Conservation (phyloP, 176 grass and related monocot genomes). For the Triticum urartu region DNA sequence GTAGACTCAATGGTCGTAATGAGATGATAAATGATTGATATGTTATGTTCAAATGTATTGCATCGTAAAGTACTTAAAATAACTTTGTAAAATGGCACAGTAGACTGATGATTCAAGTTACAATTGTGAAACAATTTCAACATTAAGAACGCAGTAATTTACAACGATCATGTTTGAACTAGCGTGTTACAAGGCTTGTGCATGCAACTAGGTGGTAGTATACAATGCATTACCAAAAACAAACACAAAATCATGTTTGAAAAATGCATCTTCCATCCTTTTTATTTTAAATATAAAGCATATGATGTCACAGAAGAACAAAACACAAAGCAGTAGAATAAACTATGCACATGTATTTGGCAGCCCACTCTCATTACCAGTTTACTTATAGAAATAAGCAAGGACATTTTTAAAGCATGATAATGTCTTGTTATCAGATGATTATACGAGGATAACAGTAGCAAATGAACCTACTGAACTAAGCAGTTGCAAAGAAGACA, state of each 20-base stretch:
- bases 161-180: not conserved
- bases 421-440: not conserved
- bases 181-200: not conserved
- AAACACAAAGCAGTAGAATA: too few relatives aligned
- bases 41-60: not conserved
- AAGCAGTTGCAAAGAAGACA: not conserved
- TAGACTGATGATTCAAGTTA: not conserved
- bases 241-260: not conserved
- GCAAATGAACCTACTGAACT: not conserved
- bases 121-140: not conserved
- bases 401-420: not conserved
- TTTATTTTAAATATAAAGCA: not conserved
- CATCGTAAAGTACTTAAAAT: not conserved
- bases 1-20: not conserved
- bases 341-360: too few relatives aligned
- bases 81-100: not conserved
- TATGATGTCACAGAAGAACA: not conserved
- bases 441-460: not conserved
- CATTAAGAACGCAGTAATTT: not conserved
- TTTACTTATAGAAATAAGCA: not conserved
- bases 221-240: not conserved
- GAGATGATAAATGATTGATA: not conserved
- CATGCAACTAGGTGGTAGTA: not conserved
- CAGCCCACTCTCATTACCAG: too few relatives aligned
- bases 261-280: not conserved